phyloP scores from a whole-genome alignment of 176 grass and related monocot species.

The Musa schizocarpa region DNA sequence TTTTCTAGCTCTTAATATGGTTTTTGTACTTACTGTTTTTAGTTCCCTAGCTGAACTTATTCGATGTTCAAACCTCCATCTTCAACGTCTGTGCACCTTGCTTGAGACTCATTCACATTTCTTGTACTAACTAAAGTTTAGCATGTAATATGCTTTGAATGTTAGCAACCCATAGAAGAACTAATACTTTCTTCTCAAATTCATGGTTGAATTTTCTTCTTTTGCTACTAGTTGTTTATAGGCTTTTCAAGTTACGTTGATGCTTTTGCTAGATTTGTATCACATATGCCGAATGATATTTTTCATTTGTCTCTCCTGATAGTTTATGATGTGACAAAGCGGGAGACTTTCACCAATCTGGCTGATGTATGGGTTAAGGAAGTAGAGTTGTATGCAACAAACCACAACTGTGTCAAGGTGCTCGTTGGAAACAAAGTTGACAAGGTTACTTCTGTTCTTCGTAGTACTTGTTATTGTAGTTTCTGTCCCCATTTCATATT shows the following conservation, averaged over 20 bases:
- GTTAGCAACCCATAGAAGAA: neutral
- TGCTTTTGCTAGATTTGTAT: neutral
- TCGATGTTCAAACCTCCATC: neutral
- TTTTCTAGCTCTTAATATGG: too few species aligned
- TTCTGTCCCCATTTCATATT: neutral
- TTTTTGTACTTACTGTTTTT: neutral
- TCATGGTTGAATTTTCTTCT: neutral
- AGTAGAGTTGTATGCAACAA: conserved; percentile 73
- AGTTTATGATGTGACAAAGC: conserved; percentile 96
- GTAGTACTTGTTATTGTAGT: neutral
- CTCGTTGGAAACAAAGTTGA: conserved; percentile 97
- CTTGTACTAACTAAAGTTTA: neutral
- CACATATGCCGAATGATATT: neutral
- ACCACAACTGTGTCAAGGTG: conserved; percentile 76
- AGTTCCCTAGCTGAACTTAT: neutral
- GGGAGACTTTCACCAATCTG: conserved; percentile 89
- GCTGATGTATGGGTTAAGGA: conserved; percentile 91
- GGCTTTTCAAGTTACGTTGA: neutral
- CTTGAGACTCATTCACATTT: neutral
- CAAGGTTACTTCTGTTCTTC: conserved; percentile 43
- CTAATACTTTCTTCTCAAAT: neutral
- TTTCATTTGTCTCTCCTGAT: neutral
- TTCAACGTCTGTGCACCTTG: neutral
- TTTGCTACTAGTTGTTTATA: neutral
- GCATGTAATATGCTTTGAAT: neutral